Percentiles rank a stretch among this genome's conserved stretches.
phyloP scores from a whole-genome alignment of 805 yeast genomes.

The Grigorovia yakushimaensis region DNA sequence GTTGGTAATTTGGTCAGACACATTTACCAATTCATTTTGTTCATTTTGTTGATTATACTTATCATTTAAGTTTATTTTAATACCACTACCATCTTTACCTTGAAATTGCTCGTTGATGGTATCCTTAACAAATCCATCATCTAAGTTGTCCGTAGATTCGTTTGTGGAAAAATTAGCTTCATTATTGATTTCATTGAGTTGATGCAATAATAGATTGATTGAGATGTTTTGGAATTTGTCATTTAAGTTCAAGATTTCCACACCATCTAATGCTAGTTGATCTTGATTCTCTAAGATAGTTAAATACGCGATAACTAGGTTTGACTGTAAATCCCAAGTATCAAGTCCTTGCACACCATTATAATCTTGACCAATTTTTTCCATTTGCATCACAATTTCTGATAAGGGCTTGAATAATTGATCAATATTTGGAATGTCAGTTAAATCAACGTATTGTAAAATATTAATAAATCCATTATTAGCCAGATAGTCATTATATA shows the following conservation, averaged over 20 bases:
- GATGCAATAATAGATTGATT: conserved; percentile 10
- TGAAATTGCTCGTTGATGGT: background rate
- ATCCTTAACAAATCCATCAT: background rate
- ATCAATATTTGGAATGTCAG: conserved; percentile 14
- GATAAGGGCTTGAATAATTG: conserved; percentile 10
- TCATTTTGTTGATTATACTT: background rate
- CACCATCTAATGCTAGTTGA: conserved; percentile 7
- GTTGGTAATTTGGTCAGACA: conserved; percentile 20
- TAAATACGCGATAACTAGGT: conserved; percentile 21
- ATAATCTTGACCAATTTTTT: conserved; percentile 11
- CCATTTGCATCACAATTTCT: conserved; percentile 16
- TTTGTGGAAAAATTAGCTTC: too few relatives aligned
- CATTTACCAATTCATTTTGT: conserved; percentile 17
- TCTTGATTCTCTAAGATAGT: conserved; percentile 17
- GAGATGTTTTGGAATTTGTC: conserved; percentile 12
- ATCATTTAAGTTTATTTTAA: background rate
- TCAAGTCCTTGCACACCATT: conserved; percentile 7
- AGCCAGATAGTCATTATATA: conserved; percentile 23
- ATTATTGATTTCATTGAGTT: conserved; percentile 17
- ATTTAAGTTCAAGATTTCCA: conserved; percentile 10
- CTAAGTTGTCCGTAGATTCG: too few relatives aligned
- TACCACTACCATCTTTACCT: conserved; percentile 1
- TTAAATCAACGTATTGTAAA: conserved; percentile 20
- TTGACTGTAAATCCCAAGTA: conserved; percentile 28
- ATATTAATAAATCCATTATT: conserved; percentile 25